These are phyloP conservation scores for Globisporangium ultimum DNA, from an alignment of 352 stramenopile genomes.

Conservation along the genomic window DNA sequence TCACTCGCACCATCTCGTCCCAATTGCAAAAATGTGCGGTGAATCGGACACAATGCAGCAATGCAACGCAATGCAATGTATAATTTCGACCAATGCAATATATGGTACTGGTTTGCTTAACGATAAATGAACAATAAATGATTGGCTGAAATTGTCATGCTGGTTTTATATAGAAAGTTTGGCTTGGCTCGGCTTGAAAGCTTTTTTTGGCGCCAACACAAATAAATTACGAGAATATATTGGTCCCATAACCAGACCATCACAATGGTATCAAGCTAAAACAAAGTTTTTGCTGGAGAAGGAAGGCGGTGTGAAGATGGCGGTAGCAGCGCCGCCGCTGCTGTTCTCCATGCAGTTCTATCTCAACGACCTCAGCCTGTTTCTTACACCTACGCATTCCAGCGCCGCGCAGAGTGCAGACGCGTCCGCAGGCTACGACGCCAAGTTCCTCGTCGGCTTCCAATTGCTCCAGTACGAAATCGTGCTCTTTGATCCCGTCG, in stretches of 20 bases:
- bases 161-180: no score
- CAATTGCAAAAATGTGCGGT: background rate
- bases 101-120: no score
- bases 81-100: background rate
- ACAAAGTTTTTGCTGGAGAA: no score
- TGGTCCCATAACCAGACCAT: no score
- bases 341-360: constrained; percentile 51
- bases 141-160: no score
- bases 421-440: background rate
- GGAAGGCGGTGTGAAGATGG: background rate
- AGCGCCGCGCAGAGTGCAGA: background rate
- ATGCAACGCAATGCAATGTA: background rate
- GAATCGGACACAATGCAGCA: background rate
- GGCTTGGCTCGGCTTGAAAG: no score
- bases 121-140: no score
- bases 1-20: background rate
- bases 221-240: no score
- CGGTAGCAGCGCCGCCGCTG: constrained; percentile 11
- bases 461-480: constrained; percentile 53
- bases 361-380: constrained; percentile 18
- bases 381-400: background rate
- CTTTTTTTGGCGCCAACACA: no score
- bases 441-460: constrained; percentile 32
- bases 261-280: no score
- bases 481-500: constrained; percentile 32